phyloP scores from a whole-genome alignment of 352 stramenopile species.

The Aphanomyces stellatus region DNA sequence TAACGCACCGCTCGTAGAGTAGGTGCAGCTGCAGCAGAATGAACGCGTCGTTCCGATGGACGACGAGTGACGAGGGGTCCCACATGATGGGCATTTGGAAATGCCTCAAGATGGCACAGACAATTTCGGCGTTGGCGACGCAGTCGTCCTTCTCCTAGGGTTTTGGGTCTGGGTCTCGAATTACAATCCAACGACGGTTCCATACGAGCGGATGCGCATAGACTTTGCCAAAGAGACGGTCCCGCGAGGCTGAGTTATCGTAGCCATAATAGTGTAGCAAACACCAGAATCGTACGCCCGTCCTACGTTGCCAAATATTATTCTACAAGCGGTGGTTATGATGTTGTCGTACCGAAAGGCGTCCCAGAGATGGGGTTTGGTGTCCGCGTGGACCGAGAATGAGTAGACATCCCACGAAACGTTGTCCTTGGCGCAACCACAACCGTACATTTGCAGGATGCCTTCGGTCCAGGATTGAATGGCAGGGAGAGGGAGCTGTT shows the following conservation, averaged over 20 bases:
- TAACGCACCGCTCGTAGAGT: slow-evolving; percentile 4
- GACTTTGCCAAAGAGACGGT: background rate
- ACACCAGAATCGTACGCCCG: slow-evolving; percentile 5
- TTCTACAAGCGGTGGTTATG: background rate
- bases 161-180: too few species aligned
- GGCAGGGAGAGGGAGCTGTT: background rate
- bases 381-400: background rate
- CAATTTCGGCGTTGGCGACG: background rate
- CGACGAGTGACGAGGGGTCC: background rate
- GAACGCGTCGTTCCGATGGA: background rate
- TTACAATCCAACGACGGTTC: background rate
- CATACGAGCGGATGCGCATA: background rate
- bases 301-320: background rate
- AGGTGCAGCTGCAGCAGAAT: slow-evolving; percentile 1
- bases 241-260: background rate
- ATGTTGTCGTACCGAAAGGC: slow-evolving; percentile 4
- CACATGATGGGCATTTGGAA: slow-evolving; percentile 9
- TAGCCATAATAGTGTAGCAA: slow-evolving; percentile 13
- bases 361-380: background rate
- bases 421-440: background rate
- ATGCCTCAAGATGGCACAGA: background rate
- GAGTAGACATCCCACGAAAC: background rate
- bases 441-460: background rate
- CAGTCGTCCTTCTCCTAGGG: background rate
- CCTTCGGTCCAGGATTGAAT: background rate